Percentiles rank a stretch among this genome's conserved stretches.
Evolutionary conservation across 352 stramenopile species (phyloP).

Genomic region (Globisporangium barbulae): DNA sequence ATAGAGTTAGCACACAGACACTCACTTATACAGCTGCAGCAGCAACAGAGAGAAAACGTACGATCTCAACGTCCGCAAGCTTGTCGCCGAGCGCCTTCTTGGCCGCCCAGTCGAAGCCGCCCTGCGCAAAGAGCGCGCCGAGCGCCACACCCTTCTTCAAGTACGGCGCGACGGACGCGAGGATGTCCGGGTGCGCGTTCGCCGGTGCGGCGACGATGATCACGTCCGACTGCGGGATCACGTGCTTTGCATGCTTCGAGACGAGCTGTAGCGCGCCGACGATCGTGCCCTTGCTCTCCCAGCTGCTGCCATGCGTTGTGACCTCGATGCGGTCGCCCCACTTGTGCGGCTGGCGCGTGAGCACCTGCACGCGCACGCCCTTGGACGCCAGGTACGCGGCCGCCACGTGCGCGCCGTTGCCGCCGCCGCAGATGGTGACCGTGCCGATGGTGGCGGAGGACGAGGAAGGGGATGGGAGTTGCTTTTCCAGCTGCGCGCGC

Average conservation of each 20-base stretch:
- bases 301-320: conserved; percentile 81
- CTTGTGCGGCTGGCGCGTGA: conserved; percentile 78
- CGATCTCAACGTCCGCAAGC: conserved; percentile 56
- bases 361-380: conserved; percentile 75
- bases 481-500: conserved; percentile 55
- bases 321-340: conserved; percentile 81
- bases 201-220: conserved; percentile 89
- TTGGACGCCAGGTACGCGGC: conserved; percentile 87
- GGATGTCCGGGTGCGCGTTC: conserved; percentile 84
- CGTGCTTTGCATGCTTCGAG: conserved; percentile 78
- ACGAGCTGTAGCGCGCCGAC: conserved; percentile 68
- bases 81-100: conserved; percentile 84
- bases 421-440: conserved; percentile 90
- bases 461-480: conserved; percentile 25
- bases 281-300: conserved; percentile 76
- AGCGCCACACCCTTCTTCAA: conserved; percentile 85
- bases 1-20: conserved; percentile 14
- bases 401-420: conserved; percentile 90
- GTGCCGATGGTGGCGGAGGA: conserved; percentile 34
- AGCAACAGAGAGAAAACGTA: conserved; percentile 17
- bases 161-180: conserved; percentile 73
- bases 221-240: conserved; percentile 86
- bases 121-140: conserved; percentile 88
- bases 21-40: conserved; percentile 8
- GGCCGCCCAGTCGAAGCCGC: conserved; percentile 91